A percentile compares a stretch with the other conserved stretches of the same genome.
Conservation (phyloP, 306 rosid species). For the Lathyrus sativus region DNA sequence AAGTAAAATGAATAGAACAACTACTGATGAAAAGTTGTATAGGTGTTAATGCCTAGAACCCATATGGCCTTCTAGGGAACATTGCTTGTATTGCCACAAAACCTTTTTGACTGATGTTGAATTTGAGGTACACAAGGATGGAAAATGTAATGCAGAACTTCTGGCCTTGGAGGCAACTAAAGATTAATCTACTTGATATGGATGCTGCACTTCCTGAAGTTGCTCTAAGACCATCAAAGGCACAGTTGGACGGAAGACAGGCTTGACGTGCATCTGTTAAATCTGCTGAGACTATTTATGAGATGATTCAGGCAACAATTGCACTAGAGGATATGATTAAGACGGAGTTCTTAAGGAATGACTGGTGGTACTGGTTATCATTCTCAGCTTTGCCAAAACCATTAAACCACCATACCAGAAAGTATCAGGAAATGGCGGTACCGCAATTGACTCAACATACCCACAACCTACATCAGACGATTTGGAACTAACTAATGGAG, state of each 20-base stretch:
- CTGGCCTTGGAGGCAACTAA: constrained; percentile 56
- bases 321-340: constrained; percentile 90
- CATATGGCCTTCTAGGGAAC: constrained; percentile 75
- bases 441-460: too few relatives aligned
- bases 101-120: constrained; percentile 65
- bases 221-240: constrained; percentile 78
- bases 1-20: too few relatives aligned
- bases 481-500: too few relatives aligned
- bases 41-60: constrained; percentile 92
- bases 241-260: constrained; percentile 66
- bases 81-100: constrained; percentile 87
- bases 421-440: too few relatives aligned
- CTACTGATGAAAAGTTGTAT: too few relatives aligned
- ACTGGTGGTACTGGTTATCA: constrained; percentile 99
- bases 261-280: constrained; percentile 94
- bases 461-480: too few relatives aligned
- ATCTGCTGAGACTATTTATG: constrained; percentile 80
- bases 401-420: too few relatives aligned
- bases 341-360: constrained; percentile 83
- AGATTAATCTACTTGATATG: constrained; percentile 85
- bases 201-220: constrained; percentile 83
- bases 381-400: constrained; percentile 88
- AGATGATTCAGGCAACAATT: constrained; percentile 91
- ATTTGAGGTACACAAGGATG: constrained; percentile 76
- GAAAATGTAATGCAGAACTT: constrained; percentile 61